Evolutionary conservation across 2,329 filamentous ascomycete genomes (phyloP).

Genomic region (Monosporascus sp.): DNA sequence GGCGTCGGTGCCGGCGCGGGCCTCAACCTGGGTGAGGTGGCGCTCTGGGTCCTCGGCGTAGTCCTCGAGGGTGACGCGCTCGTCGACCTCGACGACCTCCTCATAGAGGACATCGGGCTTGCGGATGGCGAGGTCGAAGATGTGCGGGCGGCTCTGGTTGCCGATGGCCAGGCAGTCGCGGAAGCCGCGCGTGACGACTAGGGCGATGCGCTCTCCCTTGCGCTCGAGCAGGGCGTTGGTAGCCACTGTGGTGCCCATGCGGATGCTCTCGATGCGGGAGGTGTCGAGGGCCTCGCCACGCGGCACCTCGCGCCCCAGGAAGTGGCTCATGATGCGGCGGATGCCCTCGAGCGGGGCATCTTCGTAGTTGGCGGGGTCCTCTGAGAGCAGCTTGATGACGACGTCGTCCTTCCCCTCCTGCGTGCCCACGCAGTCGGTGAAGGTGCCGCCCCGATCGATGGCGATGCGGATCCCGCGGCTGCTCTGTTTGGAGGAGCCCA

Average conservation of each 20-base stretch:
- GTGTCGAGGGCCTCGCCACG: constrained; percentile 78
- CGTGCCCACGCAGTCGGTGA: constrained; percentile 88
- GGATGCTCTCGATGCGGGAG: constrained; percentile 77
- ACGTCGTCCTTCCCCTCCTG: constrained; percentile 72
- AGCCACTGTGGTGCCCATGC: constrained; percentile 93
- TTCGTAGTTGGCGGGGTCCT: constrained; percentile 83
- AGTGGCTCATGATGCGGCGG: constrained; percentile 74
- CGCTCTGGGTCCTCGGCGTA: constrained; percentile 82
- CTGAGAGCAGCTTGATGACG: constrained; percentile 82
- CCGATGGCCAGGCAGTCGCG: constrained; percentile 83
- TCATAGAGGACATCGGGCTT: constrained; percentile 86
- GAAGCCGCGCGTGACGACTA: constrained; percentile 85
- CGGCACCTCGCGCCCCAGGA: constrained; percentile 69
- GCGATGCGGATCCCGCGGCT: constrained; percentile 66
- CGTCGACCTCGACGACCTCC: constrained; percentile 80
- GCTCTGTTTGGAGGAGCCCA: constrained; percentile 28
- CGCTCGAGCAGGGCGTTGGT: constrained; percentile 87
- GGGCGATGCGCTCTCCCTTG: constrained; percentile 82
- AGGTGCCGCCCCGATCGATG: constrained; percentile 79
- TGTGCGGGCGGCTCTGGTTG: constrained; percentile 82
- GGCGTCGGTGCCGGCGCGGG: constrained; percentile 41
- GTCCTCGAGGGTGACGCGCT: constrained; percentile 85
- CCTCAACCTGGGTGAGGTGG: constrained; percentile 47
- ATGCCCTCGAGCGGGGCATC: constrained; percentile 92
- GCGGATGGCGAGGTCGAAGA: constrained; percentile 83